Conservation (phyloP, 129 eudicot genomes). For the Centrapalus pauciflorus region DNA sequence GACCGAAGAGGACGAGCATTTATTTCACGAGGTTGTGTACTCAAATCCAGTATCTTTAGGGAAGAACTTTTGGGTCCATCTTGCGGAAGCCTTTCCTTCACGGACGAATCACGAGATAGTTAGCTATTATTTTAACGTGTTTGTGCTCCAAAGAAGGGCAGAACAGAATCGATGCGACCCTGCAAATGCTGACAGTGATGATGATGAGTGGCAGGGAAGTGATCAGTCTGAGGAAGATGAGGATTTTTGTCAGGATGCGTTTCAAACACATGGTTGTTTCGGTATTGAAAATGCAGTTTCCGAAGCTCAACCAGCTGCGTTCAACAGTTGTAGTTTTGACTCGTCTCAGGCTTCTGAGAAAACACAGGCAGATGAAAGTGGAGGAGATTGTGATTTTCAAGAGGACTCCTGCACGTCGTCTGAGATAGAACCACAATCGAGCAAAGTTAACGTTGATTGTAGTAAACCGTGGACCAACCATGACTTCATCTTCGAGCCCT, state of each 20-base stretch:
- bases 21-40: conserved; percentile 44
- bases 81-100: conserved; percentile 37
- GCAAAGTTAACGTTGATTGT: conserved; percentile 12
- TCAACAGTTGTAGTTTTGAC: too few species aligned
- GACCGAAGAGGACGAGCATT: conserved; percentile 41
- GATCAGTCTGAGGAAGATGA: conserved; percentile 37
- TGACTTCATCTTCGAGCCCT: conserved; percentile 24
- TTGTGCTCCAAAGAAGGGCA: conserved; percentile 47
- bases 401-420: conserved; percentile 23
- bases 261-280: conserved; percentile 9
- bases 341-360: too few species aligned
- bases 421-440: conserved; percentile 6
- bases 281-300: background rate
- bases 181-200: conserved; percentile 47
- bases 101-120: conserved; percentile 37
- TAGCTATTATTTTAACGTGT: conserved; percentile 51
- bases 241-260: conserved; percentile 12
- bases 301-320: background rate
- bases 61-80: conserved; percentile 46
- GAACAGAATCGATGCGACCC: conserved; percentile 46
- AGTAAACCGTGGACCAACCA: conserved; percentile 14
- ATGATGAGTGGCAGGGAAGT: conserved; percentile 44
- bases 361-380: conserved; percentile 8
- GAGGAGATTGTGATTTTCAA: conserved; percentile 20
- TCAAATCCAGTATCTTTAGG: conserved; percentile 36